A percentile compares a stretch with the other conserved stretches of the same genome.
Evolutionary conservation across 768 basidiomycete genomes (phyloP).

Genomic region (Suillus luteus): DNA sequence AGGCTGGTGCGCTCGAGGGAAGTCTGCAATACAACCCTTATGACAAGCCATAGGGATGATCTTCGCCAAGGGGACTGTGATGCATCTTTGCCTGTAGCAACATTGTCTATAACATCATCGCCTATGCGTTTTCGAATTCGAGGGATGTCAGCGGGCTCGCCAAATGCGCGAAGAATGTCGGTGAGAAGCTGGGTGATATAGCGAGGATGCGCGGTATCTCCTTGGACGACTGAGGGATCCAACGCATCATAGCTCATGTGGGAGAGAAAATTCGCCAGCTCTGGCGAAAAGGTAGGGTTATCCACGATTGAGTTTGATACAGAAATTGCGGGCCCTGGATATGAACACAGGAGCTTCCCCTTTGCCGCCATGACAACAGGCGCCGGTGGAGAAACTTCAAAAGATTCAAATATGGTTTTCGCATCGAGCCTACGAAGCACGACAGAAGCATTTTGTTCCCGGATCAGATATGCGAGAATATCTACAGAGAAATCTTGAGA

Average conservation of each 20-base stretch:
- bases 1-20: slow-evolving; percentile 20
- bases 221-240: not conserved
- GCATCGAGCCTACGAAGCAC: slow-evolving; percentile 11
- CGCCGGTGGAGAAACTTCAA: slow-evolving; percentile 24
- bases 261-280: slow-evolving; percentile 25
- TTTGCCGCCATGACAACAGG: slow-evolving; percentile 17
- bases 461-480: slow-evolving; percentile 21
- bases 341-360: slow-evolving; percentile 28
- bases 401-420: slow-evolving; percentile 23
- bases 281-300: slow-evolving; percentile 15
- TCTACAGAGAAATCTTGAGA: slow-evolving; percentile 13
- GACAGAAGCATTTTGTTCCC: slow-evolving; percentile 29
- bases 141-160: slow-evolving; percentile 13
- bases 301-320: slow-evolving; percentile 16
- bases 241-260: slow-evolving; percentile 16
- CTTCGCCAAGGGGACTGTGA: slow-evolving; percentile 46
- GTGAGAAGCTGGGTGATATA: slow-evolving; percentile 28
- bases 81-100: not conserved
- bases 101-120: slow-evolving; percentile 18
- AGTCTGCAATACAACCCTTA: slow-evolving; percentile 46
- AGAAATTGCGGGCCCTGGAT: slow-evolving; percentile 23
- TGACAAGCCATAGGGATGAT: slow-evolving; percentile 50
- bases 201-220: slow-evolving; percentile 17
- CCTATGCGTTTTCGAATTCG: slow-evolving; percentile 28
- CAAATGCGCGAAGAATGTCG: slow-evolving; percentile 24